These are phyloP conservation scores for Ploettnerulaceae sp. DNA, from an alignment of 2,329 filamentous ascomycete species.

Conservation along the genomic window DNA sequence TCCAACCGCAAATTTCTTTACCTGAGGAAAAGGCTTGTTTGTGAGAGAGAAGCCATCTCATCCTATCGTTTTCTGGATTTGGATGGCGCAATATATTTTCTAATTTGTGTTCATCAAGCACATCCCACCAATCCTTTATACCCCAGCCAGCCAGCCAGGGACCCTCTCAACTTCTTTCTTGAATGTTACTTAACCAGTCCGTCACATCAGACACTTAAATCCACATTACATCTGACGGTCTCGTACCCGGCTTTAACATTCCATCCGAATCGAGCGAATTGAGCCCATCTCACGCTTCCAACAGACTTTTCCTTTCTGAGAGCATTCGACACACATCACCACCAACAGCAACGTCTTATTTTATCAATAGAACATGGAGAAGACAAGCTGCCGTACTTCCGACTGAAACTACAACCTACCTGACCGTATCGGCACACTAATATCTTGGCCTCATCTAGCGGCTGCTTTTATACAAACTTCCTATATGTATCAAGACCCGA, in stretches of 20 bases:
- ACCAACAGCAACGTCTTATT: constrained; percentile 3
- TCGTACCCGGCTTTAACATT: constrained; percentile 17
- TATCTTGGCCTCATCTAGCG: constrained; percentile 23
- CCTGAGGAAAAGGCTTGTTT: constrained; percentile 10
- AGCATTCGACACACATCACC: constrained; percentile 1
- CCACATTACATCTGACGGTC: constrained; percentile 10
- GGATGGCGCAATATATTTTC: constrained; percentile 22
- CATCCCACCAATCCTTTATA: not conserved
- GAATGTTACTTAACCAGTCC: constrained; percentile 10
- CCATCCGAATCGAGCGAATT: too few relatives aligned
- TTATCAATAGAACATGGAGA: constrained; percentile 22
- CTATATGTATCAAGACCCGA: constrained; percentile 32
- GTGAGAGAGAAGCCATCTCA: not conserved
- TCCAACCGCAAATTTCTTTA: constrained; percentile 9
- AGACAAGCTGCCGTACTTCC: constrained; percentile 6
- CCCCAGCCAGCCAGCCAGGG: not conserved
- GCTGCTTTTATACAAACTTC: constrained; percentile 16
- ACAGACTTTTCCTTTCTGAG: constrained; percentile 10
- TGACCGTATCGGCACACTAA: constrained; percentile 15
- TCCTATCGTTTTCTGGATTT: constrained; percentile 3
- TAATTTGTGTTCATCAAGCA: constrained; percentile 12
- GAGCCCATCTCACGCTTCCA: constrained; percentile 1
- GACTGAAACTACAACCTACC: constrained; percentile 13
- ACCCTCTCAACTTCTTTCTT: constrained; percentile 23
- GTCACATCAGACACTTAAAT: constrained; percentile 11